A percentile compares a stretch with the other conserved stretches of the same genome.
These are phyloP conservation scores for Myriosclerotinia curreyana DNA, from an alignment of 2,329 filamentous ascomycete genomes.

Conservation along the genomic window DNA sequence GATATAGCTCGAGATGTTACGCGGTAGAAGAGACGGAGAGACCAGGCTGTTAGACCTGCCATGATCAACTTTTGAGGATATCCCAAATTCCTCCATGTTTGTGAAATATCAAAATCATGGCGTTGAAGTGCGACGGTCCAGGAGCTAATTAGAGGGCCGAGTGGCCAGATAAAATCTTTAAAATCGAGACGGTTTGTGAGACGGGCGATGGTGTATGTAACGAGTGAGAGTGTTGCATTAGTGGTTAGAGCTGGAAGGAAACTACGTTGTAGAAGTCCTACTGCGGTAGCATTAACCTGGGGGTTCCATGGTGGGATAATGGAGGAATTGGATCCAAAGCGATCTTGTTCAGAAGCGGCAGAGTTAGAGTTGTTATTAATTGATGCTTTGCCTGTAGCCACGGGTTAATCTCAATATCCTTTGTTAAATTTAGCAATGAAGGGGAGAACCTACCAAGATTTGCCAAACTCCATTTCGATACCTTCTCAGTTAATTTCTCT, in stretches of 20 bases:
- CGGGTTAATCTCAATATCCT: background rate
- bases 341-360: slow-evolving; percentile 10
- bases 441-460: slow-evolving; percentile 3
- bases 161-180: slow-evolving; percentile 25
- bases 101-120: slow-evolving; percentile 17
- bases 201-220: slow-evolving; percentile 22
- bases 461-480: slow-evolving; percentile 4
- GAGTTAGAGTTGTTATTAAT: background rate
- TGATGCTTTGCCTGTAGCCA: slow-evolving; percentile 13
- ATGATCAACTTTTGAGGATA: slow-evolving; percentile 25
- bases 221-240: slow-evolving; percentile 22
- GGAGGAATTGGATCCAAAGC: background rate
- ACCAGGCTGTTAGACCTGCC: slow-evolving; percentile 23
- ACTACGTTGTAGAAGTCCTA: slow-evolving; percentile 23
- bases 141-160: slow-evolving; percentile 22
- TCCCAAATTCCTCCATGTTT: slow-evolving; percentile 18
- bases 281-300: slow-evolving; percentile 15
- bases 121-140: slow-evolving; percentile 23
- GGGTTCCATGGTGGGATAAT: slow-evolving; percentile 20
- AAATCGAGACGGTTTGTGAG: slow-evolving; percentile 23
- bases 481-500: slow-evolving; percentile 9
- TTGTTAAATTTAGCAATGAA: background rate
- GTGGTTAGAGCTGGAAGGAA: slow-evolving; percentile 24
- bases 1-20: slow-evolving; percentile 18
- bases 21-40: slow-evolving; percentile 21